Evolutionary conservation across 2,329 filamentous ascomycete species (phyloP).

Genomic region (Phialophora chinensis): DNA sequence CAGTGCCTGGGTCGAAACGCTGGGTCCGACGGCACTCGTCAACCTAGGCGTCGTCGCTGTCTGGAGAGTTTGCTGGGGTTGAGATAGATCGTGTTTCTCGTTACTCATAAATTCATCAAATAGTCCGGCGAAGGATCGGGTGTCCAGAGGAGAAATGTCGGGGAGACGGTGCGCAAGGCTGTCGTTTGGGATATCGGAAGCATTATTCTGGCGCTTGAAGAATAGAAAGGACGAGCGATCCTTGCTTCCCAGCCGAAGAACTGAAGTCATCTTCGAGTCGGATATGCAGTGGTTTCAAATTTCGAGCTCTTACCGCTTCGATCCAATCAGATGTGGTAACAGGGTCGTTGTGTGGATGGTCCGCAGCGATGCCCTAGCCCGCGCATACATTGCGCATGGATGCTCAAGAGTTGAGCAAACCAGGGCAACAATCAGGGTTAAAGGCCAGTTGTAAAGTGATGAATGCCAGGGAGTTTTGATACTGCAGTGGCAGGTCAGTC

Average conservation of each 20-base stretch:
- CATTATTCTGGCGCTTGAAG: conserved; percentile 31
- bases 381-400: conserved; percentile 33
- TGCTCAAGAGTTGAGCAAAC: conserved; percentile 12
- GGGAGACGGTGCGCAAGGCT: conserved; percentile 28
- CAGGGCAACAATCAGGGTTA: conserved; percentile 27
- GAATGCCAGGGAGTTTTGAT: conserved; percentile 13
- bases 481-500: conserved; percentile 17
- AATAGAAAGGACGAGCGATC: conserved; percentile 36
- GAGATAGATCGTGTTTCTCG: conserved; percentile 16
- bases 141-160: conserved; percentile 34
- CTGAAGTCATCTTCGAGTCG: conserved; percentile 31
- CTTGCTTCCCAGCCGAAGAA: conserved; percentile 34
- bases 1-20: neutral
- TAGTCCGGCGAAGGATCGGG: conserved; percentile 33
- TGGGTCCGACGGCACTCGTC: neutral
- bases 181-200: conserved; percentile 17
- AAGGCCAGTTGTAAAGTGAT: conserved; percentile 21
- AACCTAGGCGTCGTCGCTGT: neutral
- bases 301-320: conserved; percentile 10
- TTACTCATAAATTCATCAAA: conserved; percentile 33
- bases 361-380: conserved; percentile 19
- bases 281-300: conserved; percentile 17
- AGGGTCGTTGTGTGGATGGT: conserved; percentile 18
- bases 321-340: conserved; percentile 24
- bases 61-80: neutral